Base-by-base conservation (phyloP, 768 basidiomycete genomes). In the Cystobasidium onofrii region DNA sequence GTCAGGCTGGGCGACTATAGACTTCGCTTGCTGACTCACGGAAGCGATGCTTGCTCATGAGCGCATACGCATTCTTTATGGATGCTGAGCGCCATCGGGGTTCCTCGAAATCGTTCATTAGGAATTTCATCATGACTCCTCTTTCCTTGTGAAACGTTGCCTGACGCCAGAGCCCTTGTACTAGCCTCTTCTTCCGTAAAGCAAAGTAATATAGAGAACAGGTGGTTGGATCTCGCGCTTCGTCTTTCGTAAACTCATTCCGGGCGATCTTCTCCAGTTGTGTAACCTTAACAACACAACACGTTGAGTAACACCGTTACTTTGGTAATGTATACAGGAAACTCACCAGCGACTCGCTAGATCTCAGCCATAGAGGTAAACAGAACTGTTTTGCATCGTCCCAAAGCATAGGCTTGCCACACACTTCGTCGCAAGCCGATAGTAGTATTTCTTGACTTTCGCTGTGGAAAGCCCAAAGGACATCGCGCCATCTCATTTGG, bases 391-490 rank as follows among this genome's bases (percentile, higher is more conserved):
- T 86, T 0, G 95, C 93, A 80, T 95, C 91, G 18, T 85, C 83
- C 95, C 95, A 98, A 43, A 86, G 81, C 88, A 97, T 90, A 82
- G 91, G 95, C 0, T 88, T 89, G 43, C 86, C 86, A 77, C 91
- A 94, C 15, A 89, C 88, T 1, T 85, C 82, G 41, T 73, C 34
- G 39, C 64, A 73, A 10, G 69, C 77, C 87, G 31, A 84, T 83
- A 65, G 96, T 3, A 99, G 81, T 55, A 97, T 80, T 20, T 90
- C 91, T 78, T 99, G 93, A 78, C 88, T 91, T 81, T 96, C 92
- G 79, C 93, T 96, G 77, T 96, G 90, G 80, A 89, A 94, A 0
- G 94, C 95, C 94, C 95, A 99, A 31, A 97, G 85, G 83, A 97
- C 91, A 80, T 99, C 95, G 39, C 96, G 87, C 81, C 90, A 93